A percentile compares a stretch with the other conserved stretches of the same genome.
Conservation (phyloP, 495 filamentous ascomycete genomes). For the Podospora pseudopauciseta region DNA sequence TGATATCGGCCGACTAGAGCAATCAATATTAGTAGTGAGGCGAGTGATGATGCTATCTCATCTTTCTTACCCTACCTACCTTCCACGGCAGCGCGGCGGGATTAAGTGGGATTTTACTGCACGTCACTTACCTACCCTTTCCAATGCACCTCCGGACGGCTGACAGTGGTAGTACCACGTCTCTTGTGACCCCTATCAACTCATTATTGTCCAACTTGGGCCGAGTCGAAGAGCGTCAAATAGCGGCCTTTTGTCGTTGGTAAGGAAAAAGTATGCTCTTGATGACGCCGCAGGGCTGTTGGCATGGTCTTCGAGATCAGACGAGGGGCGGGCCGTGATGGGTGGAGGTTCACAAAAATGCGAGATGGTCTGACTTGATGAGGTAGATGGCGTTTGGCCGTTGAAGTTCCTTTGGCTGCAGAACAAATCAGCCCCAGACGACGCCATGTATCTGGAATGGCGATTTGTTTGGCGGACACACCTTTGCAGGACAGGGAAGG, state of each 20-base stretch:
- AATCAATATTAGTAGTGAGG: background rate
- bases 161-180: conserved; percentile 13
- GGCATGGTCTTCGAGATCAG: background rate
- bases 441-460: background rate
- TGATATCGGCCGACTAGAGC: too few relatives aligned
- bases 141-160: conserved; percentile 1
- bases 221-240: background rate
- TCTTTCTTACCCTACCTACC: background rate
- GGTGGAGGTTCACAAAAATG: background rate
- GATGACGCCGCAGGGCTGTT: background rate
- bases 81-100: background rate
- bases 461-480: conserved; percentile 6
- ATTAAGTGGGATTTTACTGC: background rate
- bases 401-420: background rate
- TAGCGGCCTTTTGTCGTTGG: background rate
- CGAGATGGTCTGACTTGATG: conserved; percentile 4
- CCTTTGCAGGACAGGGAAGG: background rate
- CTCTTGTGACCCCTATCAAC: conserved; percentile 19
- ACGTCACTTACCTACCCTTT: conserved; percentile 1
- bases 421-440: conserved; percentile 1
- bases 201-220: conserved; percentile 14
- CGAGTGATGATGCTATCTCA: background rate
- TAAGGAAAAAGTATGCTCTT: background rate
- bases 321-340: background rate
- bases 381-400: background rate